Percentiles rank a stretch among this genome's conserved stretches.
These are phyloP conservation scores for Coemansia asiatica DNA, from an alignment of 192 early-diverging fungal species.

Conservation along the genomic window DNA sequence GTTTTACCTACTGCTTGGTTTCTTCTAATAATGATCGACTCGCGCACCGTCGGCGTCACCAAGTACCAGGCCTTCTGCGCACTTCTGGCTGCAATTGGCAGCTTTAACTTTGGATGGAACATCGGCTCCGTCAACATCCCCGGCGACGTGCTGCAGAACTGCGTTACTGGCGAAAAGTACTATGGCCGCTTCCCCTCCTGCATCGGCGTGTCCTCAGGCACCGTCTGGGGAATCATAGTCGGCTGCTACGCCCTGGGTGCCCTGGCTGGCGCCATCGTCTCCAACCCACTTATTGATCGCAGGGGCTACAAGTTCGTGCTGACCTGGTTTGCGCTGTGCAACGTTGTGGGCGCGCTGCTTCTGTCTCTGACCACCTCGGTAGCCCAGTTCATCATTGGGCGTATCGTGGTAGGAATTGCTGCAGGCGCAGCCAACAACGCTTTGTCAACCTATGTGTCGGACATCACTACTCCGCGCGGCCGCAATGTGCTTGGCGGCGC, in stretches of 20 bases:
- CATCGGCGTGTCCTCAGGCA: slow-evolving; percentile 46
- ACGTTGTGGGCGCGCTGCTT: slow-evolving; percentile 64
- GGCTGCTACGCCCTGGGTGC: slow-evolving; percentile 66
- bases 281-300: slow-evolving; percentile 59
- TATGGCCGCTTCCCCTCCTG: slow-evolving; percentile 53
- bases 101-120: slow-evolving; percentile 59
- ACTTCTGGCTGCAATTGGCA: slow-evolving; percentile 48
- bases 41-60: slow-evolving; percentile 53
- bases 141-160: slow-evolving; percentile 56
- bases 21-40: slow-evolving; percentile 37
- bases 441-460: slow-evolving; percentile 73
- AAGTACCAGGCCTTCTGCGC: slow-evolving; percentile 47
- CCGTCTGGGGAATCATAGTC: slow-evolving; percentile 60
- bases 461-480: slow-evolving; percentile 70
- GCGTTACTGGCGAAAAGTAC: slow-evolving; percentile 25
- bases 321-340: slow-evolving; percentile 67
- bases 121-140: slow-evolving; percentile 62
- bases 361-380: slow-evolving; percentile 62
- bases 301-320: slow-evolving; percentile 69
- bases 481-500: slow-evolving; percentile 72
- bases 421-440: slow-evolving; percentile 66
- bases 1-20: background rate
- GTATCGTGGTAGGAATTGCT: slow-evolving; percentile 70
- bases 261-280: slow-evolving; percentile 66
- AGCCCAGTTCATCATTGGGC: slow-evolving; percentile 69